phyloP scores from a whole-genome alignment of 2,329 filamentous ascomycete species.

The Beauveria varroae region DNA sequence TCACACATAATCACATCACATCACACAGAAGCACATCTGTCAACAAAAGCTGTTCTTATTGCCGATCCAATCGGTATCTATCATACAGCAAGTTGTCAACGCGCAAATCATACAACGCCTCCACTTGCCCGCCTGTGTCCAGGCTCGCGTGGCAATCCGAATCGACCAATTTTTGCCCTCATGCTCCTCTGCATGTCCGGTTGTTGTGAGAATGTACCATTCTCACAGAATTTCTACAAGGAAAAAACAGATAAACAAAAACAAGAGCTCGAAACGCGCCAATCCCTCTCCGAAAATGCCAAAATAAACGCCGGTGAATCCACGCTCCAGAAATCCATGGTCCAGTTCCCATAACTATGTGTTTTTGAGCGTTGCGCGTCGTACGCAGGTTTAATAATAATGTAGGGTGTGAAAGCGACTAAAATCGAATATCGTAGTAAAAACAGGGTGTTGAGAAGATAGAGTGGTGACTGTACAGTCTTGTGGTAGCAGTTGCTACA shows the following conservation, averaged over 20 bases:
- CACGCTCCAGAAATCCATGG: conserved; percentile 12
- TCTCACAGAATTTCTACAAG: conserved; percentile 8
- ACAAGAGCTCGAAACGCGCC: conserved; percentile 5
- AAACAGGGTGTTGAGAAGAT: conserved; percentile 18
- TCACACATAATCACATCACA: not conserved
- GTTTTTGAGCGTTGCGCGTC: conserved; percentile 12
- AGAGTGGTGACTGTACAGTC: conserved; percentile 4
- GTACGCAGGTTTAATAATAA: conserved; percentile 13
- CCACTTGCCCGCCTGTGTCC: conserved; percentile 6
- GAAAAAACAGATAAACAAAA: not conserved
- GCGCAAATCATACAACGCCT: conserved; percentile 7
- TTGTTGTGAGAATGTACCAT: conserved; percentile 4
- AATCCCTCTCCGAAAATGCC: conserved; percentile 11
- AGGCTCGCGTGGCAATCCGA: conserved; percentile 8
- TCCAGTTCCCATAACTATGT: conserved; percentile 11
- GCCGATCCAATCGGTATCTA: conserved; percentile 10
- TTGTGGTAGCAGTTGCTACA: conserved; percentile 14
- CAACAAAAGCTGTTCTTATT: conserved; percentile 7
- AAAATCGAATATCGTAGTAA: conserved; percentile 24
- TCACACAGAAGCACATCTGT: not conserved
- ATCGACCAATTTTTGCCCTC: conserved; percentile 8
- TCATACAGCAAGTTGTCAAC: conserved; percentile 9
- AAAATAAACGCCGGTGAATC: conserved; percentile 12
- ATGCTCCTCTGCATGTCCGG: not conserved
- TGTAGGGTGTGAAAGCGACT: conserved; percentile 16